Evolutionary conservation across 148 eudicot genomes (phyloP).

Genomic region (Rhododendron molle): DNA sequence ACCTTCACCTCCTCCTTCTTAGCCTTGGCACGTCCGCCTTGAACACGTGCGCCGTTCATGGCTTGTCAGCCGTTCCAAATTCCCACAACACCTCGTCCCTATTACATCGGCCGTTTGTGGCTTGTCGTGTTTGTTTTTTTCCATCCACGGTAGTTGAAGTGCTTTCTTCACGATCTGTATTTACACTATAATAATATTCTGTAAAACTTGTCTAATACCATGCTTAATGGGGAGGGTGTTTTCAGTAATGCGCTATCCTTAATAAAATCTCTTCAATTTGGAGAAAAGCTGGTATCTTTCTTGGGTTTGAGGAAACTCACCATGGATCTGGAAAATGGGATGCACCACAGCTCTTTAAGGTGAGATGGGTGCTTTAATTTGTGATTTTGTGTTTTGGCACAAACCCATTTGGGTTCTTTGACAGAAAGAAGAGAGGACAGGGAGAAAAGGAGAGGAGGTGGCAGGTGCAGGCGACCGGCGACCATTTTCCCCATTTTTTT

Average conservation of each 20-base stretch:
- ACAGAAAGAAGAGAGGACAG: no score
- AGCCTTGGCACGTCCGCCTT: no score
- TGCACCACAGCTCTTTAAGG: slow-evolving; percentile 57
- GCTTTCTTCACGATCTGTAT: not conserved
- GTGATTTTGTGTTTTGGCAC: not conserved
- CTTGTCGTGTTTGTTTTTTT: slow-evolving; percentile 19
- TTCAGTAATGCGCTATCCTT: slow-evolving; percentile 11
- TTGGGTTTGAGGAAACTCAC: slow-evolving; percentile 27
- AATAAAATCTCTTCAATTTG: slow-evolving; percentile 25
- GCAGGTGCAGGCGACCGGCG: no score
- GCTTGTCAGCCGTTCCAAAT: not conserved
- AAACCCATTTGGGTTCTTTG: no score
- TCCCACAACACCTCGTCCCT: not conserved
- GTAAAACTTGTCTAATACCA: slow-evolving; percentile 3
- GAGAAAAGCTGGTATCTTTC: slow-evolving; percentile 30
- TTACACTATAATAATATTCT: no score
- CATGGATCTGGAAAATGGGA: slow-evolving; percentile 94
- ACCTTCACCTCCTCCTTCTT: no score
- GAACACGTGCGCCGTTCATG: no score
- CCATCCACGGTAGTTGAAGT: slow-evolving; percentile 25
- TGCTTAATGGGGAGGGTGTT: slow-evolving; percentile 24
- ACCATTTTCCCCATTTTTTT: no score
- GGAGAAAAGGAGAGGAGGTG: no score
- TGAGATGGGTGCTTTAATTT: slow-evolving; percentile 19
- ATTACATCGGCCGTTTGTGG: slow-evolving; percentile 16